Conservation (phyloP, 1,284 basidiomycete species). For the Grifola frondosa region DNA sequence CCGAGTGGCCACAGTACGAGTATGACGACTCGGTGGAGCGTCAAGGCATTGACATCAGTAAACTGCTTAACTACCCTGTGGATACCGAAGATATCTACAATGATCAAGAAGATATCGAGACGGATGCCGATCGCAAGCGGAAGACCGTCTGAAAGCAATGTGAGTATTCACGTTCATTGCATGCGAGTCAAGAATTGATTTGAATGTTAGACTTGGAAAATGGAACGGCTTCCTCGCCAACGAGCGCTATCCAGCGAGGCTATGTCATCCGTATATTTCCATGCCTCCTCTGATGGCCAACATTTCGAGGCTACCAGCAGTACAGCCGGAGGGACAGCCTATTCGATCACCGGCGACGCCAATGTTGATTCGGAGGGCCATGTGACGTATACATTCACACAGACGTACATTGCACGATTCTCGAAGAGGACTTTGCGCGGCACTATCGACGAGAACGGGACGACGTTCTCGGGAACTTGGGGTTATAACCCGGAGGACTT, state of each 20-base stretch:
- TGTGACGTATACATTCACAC: conserved; percentile 1
- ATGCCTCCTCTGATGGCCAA: not conserved
- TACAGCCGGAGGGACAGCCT: not conserved
- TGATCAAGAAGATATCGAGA: not conserved
- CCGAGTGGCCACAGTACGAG: conserved; percentile 2
- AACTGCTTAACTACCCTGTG: conserved; percentile 23
- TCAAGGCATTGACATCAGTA: conserved; percentile 12
- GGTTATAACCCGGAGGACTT: conserved; percentile 1
- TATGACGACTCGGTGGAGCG: conserved; percentile 13
- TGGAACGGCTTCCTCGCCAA: conserved; percentile 10
- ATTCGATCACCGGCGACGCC: conserved; percentile 1
- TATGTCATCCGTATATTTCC: conserved; percentile 9
- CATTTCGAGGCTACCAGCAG: conserved; percentile 1
- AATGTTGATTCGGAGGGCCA: not conserved
- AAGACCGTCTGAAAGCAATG: conserved; percentile 8
- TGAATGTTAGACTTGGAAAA: conserved; percentile 6
- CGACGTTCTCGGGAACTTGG: conserved; percentile 11
- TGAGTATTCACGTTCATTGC: not conserved
- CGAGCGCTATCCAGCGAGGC: not conserved
- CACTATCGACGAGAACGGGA: conserved; percentile 8
- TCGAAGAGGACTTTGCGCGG: conserved; percentile 8
- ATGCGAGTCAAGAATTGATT: too few relatives aligned
- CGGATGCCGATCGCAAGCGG: conserved; percentile 20
- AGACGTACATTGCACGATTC: not conserved
- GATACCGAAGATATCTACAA: conserved; percentile 4